These are phyloP conservation scores for Cornus florida DNA, from an alignment of 148 eudicot genomes.

Conservation along the genomic window DNA sequence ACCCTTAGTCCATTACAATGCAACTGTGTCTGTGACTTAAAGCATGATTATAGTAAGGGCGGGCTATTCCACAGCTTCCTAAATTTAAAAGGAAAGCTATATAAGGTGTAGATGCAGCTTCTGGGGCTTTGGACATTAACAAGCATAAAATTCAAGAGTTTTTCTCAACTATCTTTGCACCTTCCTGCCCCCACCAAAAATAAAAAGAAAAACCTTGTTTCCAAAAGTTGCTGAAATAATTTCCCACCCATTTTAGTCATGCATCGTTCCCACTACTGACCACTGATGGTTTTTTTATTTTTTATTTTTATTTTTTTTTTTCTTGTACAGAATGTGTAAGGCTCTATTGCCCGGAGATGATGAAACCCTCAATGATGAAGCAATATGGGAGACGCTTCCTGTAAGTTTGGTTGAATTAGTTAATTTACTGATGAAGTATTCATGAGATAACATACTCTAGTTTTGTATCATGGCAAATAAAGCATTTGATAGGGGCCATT, in stretches of 20 bases:
- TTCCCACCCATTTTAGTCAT: not conserved
- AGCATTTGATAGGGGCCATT: no score
- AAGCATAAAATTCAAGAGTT: no score
- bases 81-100: no score
- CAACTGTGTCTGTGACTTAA: no score
- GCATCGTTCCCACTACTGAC: not conserved
- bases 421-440: not conserved
- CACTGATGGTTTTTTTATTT: not conserved
- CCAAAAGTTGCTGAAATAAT: not conserved
- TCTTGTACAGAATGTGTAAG: conserved; percentile 54
- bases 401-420: conserved; percentile 41
- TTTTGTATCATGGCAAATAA: not conserved
- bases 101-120: no score
- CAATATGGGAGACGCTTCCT: conserved; percentile 98
- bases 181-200: no score
- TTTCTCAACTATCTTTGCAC: no score
- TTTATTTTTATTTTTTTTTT: not conserved
- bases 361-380: conserved; percentile 89
- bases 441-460: not conserved
- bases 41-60: no score
- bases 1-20: no score
- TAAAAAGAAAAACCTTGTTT: not conserved
- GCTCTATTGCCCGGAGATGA: conserved; percentile 94
- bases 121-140: no score
- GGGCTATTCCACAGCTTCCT: no score